A percentile compares a stretch with the other conserved stretches of the same genome.
Evolutionary conservation across 768 basidiomycete genomes (phyloP).

Genomic region (Amanita pseudoporphyria): DNA sequence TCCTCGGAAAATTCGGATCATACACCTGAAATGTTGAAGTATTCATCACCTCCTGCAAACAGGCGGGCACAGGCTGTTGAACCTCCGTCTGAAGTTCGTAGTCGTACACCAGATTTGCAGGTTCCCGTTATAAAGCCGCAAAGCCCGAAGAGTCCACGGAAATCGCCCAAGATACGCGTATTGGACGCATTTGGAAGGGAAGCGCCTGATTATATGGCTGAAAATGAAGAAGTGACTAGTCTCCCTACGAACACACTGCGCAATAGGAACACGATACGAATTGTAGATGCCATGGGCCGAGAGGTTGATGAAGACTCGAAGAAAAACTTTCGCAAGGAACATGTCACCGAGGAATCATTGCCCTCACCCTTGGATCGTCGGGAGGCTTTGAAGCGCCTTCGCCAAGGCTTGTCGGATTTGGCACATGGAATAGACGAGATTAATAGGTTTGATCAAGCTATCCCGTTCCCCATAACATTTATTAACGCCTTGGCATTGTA

Average conservation of each 20-base stretch:
- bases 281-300: constrained; percentile 64
- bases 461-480: constrained; percentile 1
- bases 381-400: constrained; percentile 49
- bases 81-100: neutral
- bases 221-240: constrained; percentile 5
- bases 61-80: neutral
- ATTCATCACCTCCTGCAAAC: neutral
- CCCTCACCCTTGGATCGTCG: constrained; percentile 25
- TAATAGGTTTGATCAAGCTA: constrained; percentile 38
- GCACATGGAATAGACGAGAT: constrained; percentile 44
- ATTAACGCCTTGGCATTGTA: constrained; percentile 13
- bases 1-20: neutral
- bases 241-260: constrained; percentile 11
- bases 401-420: constrained; percentile 48
- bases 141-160: constrained; percentile 25
- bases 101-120: constrained; percentile 13
- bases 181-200: constrained; percentile 65
- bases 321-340: constrained; percentile 14
- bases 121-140: constrained; percentile 6
- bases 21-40: neutral
- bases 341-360: constrained; percentile 12
- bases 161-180: constrained; percentile 47
- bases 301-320: constrained; percentile 33
- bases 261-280: constrained; percentile 37
- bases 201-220: constrained; percentile 13